Conservation (phyloP, 345 rosid genomes). For the Isatis tinctoria region DNA sequence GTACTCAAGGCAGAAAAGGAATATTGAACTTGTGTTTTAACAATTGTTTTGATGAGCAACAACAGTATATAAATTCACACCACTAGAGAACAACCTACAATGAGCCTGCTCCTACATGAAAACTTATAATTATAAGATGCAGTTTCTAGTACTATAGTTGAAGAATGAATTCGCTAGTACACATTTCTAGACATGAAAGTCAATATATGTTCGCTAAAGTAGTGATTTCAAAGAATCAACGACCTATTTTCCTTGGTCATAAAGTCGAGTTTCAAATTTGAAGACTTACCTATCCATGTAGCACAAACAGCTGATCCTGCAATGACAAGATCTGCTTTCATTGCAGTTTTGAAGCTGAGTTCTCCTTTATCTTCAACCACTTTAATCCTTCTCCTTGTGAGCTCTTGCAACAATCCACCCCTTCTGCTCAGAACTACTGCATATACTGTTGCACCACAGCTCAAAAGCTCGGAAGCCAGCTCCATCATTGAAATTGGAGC, state of each 20-base stretch:
- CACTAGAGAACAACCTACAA: not conserved
- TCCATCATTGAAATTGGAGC: constrained; percentile 99
- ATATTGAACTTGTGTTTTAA: not conserved
- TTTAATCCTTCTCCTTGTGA: constrained; percentile 78
- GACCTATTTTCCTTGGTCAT: not conserved
- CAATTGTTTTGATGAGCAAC: not conserved
- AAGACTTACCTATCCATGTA: constrained; percentile 80
- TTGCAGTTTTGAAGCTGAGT: constrained; percentile 86
- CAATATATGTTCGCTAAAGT: not conserved
- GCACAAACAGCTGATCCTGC: constrained; percentile 99
- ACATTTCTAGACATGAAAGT: not conserved
- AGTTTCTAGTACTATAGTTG: not conserved
- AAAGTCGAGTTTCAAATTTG: not conserved
- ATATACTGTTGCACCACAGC: constrained; percentile 97
- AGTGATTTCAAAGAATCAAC: constrained; percentile 1
- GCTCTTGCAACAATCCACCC: constrained; percentile 90
- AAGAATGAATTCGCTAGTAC: not conserved
- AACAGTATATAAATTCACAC: not conserved
- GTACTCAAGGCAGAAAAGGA: not conserved
- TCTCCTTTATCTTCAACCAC: constrained; percentile 91
- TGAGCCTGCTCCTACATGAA: not conserved
- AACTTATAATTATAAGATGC: not conserved
- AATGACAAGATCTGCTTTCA: constrained; percentile 93
- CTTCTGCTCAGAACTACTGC: constrained; percentile 90
- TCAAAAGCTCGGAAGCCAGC: constrained; percentile 91